A percentile compares a stretch with the other conserved stretches of the same genome.
Conservation (phyloP, 371 early-diverging fungal genomes). For the Vavraia culicis region DNA sequence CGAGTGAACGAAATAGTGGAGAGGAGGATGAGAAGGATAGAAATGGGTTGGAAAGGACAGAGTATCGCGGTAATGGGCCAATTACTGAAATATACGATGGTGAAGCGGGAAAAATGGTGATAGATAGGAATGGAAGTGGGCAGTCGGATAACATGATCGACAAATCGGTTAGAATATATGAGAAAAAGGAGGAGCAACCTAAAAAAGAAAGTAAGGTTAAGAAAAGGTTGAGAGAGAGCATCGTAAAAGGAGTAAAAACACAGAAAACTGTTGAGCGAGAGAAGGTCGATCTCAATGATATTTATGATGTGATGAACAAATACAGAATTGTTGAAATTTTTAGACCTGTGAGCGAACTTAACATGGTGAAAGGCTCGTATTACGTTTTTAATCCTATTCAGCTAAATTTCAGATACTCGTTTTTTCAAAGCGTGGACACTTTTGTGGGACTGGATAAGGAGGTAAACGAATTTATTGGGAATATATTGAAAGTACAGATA, state of each 20-base stretch:
- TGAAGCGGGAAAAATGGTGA: constrained; percentile 15
- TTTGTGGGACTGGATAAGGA: constrained; percentile 9
- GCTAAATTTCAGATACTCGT: constrained; percentile 24
- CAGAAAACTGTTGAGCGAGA: too few relatives aligned
- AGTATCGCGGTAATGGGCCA: constrained; percentile 9
- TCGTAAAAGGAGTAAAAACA: constrained; percentile 1
- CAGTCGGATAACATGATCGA: constrained; percentile 12
- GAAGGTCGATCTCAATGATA: too few relatives aligned
- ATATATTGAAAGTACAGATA: too few relatives aligned
- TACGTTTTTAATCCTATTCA: constrained; percentile 36
- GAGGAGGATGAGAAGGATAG: constrained; percentile 17
- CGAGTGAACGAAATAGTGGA: constrained; percentile 10
- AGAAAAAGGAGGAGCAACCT: not conserved
- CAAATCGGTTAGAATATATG: constrained; percentile 4
- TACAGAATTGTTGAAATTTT: constrained; percentile 32
- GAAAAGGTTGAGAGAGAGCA: not conserved
- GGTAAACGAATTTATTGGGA: too few relatives aligned
- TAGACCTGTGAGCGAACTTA: constrained; percentile 26
- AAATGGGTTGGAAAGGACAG: constrained; percentile 6
- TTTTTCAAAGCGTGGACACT: constrained; percentile 1
- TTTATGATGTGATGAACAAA: too few relatives aligned
- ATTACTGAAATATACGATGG: constrained; percentile 8
- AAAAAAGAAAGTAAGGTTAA: not conserved
- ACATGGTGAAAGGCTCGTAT: constrained; percentile 22
- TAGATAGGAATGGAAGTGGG: constrained; percentile 15